Evolutionary conservation across 352 stramenopile genomes (phyloP).

Genomic region (Sclerospora graminicola): DNA sequence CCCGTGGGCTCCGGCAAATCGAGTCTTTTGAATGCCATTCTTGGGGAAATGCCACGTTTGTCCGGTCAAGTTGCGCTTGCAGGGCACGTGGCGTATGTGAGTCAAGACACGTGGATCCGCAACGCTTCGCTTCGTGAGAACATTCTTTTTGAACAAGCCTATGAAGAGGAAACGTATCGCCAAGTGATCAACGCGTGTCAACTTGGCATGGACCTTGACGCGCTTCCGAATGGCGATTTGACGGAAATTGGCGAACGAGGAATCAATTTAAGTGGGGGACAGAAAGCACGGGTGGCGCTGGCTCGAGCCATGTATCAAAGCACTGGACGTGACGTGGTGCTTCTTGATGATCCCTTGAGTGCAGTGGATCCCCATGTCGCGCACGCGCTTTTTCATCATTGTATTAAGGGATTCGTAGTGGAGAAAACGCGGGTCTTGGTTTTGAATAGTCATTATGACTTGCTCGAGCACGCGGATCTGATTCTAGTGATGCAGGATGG

Average conservation of each 20-base stretch:
- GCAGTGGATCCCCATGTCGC: constrained; percentile 93
- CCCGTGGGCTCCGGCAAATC: constrained; percentile 44
- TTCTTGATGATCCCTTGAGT: constrained; percentile 92
- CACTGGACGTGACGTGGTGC: constrained; percentile 78
- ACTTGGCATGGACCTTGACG: constrained; percentile 28
- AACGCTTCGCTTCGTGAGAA: constrained; percentile 87
- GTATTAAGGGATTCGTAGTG: constrained; percentile 49
- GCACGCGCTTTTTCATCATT: constrained; percentile 88
- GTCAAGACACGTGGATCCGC: constrained; percentile 88
- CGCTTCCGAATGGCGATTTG: constrained; percentile 37
- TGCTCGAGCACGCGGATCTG: constrained; percentile 45
- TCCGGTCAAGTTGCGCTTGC: constrained; percentile 13
- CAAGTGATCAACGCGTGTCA: constrained; percentile 26
- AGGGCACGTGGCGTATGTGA: constrained; percentile 59
- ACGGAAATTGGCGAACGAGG: constrained; percentile 55
- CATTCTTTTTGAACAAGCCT: constrained; percentile 68
- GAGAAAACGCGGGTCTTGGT: constrained; percentile 82
- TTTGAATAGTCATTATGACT: constrained; percentile 88
- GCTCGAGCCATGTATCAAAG: constrained; percentile 87
- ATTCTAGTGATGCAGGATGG: constrained; percentile 69
- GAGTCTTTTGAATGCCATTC: constrained; percentile 36
- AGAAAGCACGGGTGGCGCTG: constrained; percentile 74
- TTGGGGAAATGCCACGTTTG: constrained; percentile 35
- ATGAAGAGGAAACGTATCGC: constrained; percentile 27
- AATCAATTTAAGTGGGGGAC: constrained; percentile 47